These are phyloP conservation scores for Boechera divaricarpa DNA, from an alignment of 345 rosid species.

Conservation along the genomic window DNA sequence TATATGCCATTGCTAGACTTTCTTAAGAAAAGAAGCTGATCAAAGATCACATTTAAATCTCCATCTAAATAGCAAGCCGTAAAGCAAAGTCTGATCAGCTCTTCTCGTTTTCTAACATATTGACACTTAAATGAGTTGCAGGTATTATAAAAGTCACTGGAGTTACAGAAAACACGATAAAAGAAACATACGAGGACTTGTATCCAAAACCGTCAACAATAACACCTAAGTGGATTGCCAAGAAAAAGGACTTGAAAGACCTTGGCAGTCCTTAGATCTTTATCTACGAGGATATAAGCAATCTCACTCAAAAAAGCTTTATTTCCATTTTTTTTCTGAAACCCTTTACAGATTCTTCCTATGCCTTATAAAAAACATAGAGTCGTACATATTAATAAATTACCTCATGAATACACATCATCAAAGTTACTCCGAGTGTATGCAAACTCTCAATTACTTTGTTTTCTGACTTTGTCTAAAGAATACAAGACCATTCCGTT, in stretches of 20 bases:
- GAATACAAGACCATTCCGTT: neutral
- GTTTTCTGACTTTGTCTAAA: too few species aligned
- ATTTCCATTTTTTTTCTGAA: neutral
- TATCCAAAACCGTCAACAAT: neutral
- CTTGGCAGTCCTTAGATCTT: conserved; percentile 1
- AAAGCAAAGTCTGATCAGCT: neutral
- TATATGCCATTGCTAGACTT: conserved; percentile 19
- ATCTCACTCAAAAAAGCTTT: neutral
- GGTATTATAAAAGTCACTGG: neutral
- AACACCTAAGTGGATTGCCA: neutral
- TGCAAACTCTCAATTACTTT: too few species aligned
- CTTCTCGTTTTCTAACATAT: conserved; percentile 15
- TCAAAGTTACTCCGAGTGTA: too few species aligned
- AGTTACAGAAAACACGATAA: neutral
- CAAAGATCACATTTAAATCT: conserved; percentile 9
- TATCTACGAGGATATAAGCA: conserved; percentile 9
- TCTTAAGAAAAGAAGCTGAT: neutral
- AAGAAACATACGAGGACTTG: neutral
- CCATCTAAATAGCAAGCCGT: neutral
- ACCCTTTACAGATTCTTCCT: too few species aligned
- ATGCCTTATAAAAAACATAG: too few species aligned
- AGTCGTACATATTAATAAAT: too few species aligned
- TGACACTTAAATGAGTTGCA: conserved; percentile 27
- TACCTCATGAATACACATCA: too few species aligned
- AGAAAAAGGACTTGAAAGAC: neutral